phyloP scores from a whole-genome alignment of 768 basidiomycete species.

The Amanita polypyramis region DNA sequence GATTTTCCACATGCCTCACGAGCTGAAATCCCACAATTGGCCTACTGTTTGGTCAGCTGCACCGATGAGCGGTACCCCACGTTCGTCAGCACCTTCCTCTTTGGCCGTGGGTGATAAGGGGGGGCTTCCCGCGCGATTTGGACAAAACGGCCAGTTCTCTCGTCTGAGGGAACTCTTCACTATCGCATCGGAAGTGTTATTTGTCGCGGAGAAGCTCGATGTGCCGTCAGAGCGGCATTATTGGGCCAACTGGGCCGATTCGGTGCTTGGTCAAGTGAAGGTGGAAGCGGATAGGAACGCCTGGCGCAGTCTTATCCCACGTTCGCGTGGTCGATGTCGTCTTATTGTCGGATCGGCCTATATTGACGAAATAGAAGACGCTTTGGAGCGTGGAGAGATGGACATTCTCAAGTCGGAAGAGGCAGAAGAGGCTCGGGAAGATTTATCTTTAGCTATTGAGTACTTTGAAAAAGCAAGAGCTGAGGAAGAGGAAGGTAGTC shows the following conservation, averaged over 20 bases:
- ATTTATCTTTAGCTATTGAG: slow-evolving; percentile 31
- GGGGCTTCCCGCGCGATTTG: neutral
- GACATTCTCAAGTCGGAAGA: slow-evolving; percentile 32
- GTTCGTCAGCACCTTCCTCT: slow-evolving; percentile 4
- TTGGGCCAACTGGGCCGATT: slow-evolving; percentile 55
- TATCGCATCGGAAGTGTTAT: slow-evolving; percentile 50
- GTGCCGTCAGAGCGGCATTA: slow-evolving; percentile 32
- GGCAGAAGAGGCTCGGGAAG: slow-evolving; percentile 46
- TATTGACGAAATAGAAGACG: slow-evolving; percentile 45
- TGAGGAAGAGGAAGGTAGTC: slow-evolving; percentile 15
- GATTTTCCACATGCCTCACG: slow-evolving; percentile 64
- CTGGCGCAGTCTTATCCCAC: slow-evolving; percentile 35
- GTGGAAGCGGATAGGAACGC: slow-evolving; percentile 45
- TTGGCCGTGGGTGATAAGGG: neutral
- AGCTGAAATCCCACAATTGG: slow-evolving; percentile 2
- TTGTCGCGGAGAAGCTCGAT: slow-evolving; percentile 46
- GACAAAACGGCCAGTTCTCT: slow-evolving; percentile 24
- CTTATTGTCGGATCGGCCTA: slow-evolving; percentile 45
- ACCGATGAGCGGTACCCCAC: neutral
- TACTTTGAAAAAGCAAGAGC: slow-evolving; percentile 28
- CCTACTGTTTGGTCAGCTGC: neutral
- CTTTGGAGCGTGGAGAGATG: slow-evolving; percentile 33
- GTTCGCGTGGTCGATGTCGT: slow-evolving; percentile 43
- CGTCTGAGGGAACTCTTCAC: slow-evolving; percentile 51
- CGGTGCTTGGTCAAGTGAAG: slow-evolving; percentile 53